Percentiles rank a stretch among this genome's conserved stretches.
Evolutionary conservation across 345 rosid genomes (phyloP).

Genomic region (Excoecaria cochinchinensis): DNA sequence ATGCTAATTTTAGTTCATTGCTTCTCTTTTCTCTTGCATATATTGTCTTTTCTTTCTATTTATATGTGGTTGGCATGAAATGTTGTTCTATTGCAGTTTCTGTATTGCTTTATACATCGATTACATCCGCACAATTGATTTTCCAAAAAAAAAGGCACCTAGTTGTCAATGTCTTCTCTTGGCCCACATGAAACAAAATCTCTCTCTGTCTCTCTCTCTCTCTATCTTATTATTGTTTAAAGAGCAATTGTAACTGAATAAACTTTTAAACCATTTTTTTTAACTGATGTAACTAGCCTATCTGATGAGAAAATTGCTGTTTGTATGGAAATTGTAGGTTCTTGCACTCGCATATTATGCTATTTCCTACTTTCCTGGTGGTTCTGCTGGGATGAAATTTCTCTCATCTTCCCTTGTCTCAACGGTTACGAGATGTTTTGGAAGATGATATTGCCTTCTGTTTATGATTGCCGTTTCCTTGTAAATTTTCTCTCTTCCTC

Average conservation of each 20-base stretch:
- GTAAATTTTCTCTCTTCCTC: constrained; percentile 6
- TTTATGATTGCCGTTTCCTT: neutral
- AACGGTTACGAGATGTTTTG: constrained; percentile 50
- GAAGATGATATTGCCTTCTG: constrained; percentile 38
- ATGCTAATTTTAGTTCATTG: neutral
- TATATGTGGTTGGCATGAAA: neutral
- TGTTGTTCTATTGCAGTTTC: neutral
- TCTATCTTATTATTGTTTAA: neutral
- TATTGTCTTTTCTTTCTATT: neutral
- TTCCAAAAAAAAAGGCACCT: neutral
- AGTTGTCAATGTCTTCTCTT: neutral
- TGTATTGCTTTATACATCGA: neutral
- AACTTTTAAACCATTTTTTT: no score
- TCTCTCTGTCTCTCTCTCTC: neutral
- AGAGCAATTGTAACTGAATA: neutral
- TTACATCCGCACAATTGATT: neutral
- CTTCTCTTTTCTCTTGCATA: neutral
- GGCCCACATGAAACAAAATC: no score
- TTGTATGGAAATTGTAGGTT: constrained; percentile 31
- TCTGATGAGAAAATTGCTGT: neutral
- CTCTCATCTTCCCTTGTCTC: constrained; percentile 52
- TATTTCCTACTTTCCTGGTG: constrained; percentile 74
- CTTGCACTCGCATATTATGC: constrained; percentile 64
- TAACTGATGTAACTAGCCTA: neutral
- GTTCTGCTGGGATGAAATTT: constrained; percentile 65